A percentile compares a stretch with the other conserved stretches of the same genome.
These are phyloP conservation scores for Ampelocalamus luodianensis DNA, from an alignment of 176 grass and related monocot genomes.

Conservation along the genomic window DNA sequence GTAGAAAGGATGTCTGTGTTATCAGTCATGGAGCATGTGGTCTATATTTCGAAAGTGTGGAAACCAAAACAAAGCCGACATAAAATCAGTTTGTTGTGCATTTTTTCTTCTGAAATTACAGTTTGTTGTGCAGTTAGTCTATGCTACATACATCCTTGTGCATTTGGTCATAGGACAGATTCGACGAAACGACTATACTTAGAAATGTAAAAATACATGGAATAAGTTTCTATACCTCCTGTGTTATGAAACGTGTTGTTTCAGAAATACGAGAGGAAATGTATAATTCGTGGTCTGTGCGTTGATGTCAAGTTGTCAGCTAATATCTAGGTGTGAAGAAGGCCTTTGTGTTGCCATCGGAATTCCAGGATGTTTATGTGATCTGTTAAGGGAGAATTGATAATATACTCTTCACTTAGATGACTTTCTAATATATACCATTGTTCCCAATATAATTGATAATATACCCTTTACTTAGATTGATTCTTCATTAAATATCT, in stretches of 20 bases:
- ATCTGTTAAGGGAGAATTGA: no score
- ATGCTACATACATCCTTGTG: not conserved
- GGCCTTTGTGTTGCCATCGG: no score
- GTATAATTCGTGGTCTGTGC: no score
- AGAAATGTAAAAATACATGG: not conserved
- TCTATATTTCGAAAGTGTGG: not conserved
- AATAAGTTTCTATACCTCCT: not conserved
- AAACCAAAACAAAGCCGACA: not conserved
- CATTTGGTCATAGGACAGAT: conserved; percentile 2
- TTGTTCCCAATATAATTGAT: no score
- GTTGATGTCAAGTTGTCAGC: not conserved
- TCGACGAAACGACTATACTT: not conserved
- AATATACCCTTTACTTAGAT: no score
- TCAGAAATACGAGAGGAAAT: not conserved
- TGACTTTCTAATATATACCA: no score
- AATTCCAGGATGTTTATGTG: no score
- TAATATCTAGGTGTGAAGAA: not conserved
- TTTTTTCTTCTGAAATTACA: no score
- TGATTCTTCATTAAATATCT: no score
- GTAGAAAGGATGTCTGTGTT: not conserved
- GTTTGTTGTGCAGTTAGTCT: not conserved
- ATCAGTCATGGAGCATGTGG: not conserved
- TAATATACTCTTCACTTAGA: no score
- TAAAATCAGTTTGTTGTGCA: not conserved
- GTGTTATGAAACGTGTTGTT: not conserved